Evolutionary conservation across 73 alveolate genomes (phyloP).

Genomic region (Durusdinium trenchii): DNA sequence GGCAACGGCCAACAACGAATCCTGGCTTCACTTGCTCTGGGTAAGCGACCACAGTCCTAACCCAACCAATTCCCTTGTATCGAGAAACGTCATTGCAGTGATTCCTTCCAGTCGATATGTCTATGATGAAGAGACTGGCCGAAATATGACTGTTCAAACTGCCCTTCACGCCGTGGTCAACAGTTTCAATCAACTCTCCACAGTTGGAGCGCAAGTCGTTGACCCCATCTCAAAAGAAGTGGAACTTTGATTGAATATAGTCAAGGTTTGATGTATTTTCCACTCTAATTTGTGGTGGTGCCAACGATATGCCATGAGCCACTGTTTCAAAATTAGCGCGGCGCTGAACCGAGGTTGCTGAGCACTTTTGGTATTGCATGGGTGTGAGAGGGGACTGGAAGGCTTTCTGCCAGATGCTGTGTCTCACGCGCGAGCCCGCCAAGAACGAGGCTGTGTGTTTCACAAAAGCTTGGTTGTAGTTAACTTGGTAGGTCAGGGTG

Average conservation of each 20-base stretch:
- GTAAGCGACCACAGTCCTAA: neutral
- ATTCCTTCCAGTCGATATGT: neutral
- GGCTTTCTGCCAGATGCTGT: neutral
- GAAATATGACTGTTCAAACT: neutral
- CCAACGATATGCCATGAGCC: neutral
- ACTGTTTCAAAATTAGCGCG: neutral
- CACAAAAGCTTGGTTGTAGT: neutral
- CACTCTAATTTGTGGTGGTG: neutral
- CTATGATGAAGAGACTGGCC: neutral
- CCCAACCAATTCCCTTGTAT: neutral
- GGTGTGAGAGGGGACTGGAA: slow-evolving; percentile 24
- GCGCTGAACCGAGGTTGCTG: neutral
- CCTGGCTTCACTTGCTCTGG: neutral
- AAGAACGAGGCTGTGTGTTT: neutral
- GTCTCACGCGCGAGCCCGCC: neutral
- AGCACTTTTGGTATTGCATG: neutral
- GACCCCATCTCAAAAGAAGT: neutral
- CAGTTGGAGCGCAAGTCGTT: neutral
- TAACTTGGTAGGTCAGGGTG: neutral
- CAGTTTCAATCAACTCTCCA: neutral
- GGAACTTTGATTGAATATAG: neutral
- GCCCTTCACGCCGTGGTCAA: neutral
- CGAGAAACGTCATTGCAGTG: neutral
- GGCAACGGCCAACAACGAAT: neutral
- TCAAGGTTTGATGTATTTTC: neutral